A percentile compares a stretch with the other conserved stretches of the same genome.
phyloP scores from a whole-genome alignment of 2,329 filamentous ascomycete genomes.

The Xylariaceae sp. region DNA sequence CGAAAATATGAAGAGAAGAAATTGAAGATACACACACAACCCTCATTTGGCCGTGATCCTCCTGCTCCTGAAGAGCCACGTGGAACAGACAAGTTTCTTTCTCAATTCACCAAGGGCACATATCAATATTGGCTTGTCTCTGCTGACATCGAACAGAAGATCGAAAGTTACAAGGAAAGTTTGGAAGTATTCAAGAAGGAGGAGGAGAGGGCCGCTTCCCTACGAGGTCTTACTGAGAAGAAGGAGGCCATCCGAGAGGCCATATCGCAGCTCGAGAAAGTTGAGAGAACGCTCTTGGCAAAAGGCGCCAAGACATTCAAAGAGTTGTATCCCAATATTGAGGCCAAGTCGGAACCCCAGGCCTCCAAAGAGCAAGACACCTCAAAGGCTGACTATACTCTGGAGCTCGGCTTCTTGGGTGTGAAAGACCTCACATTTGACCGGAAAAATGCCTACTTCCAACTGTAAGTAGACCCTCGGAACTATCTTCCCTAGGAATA shows the following conservation, averaged over 20 bases:
- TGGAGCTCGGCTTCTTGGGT: slow-evolving; percentile 57
- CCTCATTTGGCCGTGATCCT: neutral
- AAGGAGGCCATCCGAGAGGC: slow-evolving; percentile 57
- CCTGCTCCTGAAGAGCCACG: slow-evolving; percentile 38
- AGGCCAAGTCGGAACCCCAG: slow-evolving; percentile 26
- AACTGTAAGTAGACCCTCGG: slow-evolving; percentile 55
- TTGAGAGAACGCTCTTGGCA: slow-evolving; percentile 60
- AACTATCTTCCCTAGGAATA: neutral
- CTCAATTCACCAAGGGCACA: slow-evolving; percentile 55
- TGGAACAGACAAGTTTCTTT: slow-evolving; percentile 59
- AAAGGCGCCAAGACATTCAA: slow-evolving; percentile 70
- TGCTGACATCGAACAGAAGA: slow-evolving; percentile 44
- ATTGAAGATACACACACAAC: slow-evolving; percentile 34
- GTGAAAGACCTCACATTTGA: slow-evolving; percentile 62
- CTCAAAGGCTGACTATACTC: slow-evolving; percentile 50
- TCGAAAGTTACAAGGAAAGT: slow-evolving; percentile 43
- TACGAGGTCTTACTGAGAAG: slow-evolving; percentile 55
- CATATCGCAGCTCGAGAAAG: slow-evolving; percentile 56
- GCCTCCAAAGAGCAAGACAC: slow-evolving; percentile 15
- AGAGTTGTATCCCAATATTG: slow-evolving; percentile 65
- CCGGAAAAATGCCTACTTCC: slow-evolving; percentile 64
- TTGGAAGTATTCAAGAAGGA: slow-evolving; percentile 44
- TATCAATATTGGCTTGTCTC: slow-evolving; percentile 65
- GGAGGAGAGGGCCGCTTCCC: slow-evolving; percentile 39
- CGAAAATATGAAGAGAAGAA: slow-evolving; percentile 49